phyloP scores from a whole-genome alignment of 371 early-diverging fungal species.

The Capniomyces stellatus region DNA sequence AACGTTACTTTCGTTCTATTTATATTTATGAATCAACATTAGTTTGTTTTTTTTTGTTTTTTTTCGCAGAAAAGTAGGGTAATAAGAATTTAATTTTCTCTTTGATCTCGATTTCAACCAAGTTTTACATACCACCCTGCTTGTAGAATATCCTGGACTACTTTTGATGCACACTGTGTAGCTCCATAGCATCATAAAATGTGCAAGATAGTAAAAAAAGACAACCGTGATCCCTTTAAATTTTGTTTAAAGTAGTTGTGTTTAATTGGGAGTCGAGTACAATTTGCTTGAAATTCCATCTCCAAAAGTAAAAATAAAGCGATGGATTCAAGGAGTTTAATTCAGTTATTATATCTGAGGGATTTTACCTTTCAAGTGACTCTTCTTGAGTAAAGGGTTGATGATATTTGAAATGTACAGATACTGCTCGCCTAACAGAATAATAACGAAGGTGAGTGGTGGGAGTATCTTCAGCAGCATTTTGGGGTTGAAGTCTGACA shows the following conservation, averaged over 20 bases:
- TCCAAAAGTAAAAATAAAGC: neutral
- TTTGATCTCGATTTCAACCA: too few relatives aligned
- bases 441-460: neutral
- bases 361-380: neutral
- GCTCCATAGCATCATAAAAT: neutral
- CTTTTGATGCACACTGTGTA: neutral
- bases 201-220: neutral
- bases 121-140: too few relatives aligned
- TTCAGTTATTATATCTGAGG: neutral
- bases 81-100: neutral
- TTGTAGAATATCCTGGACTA: neutral
- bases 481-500: too few relatives aligned
- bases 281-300: neutral
- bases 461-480: neutral
- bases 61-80: neutral
- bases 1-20: neutral
- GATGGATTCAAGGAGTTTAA: neutral
- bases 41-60: neutral
- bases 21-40: neutral
- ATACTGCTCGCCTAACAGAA: neutral
- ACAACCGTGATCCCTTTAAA: neutral
- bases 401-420: neutral
- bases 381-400: neutral
- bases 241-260: too few relatives aligned
- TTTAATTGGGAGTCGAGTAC: too few relatives aligned